Percentiles rank a stretch among this genome's conserved stretches.
Conservation (phyloP, 768 basidiomycete genomes). For the Auricularia heimuer region DNA sequence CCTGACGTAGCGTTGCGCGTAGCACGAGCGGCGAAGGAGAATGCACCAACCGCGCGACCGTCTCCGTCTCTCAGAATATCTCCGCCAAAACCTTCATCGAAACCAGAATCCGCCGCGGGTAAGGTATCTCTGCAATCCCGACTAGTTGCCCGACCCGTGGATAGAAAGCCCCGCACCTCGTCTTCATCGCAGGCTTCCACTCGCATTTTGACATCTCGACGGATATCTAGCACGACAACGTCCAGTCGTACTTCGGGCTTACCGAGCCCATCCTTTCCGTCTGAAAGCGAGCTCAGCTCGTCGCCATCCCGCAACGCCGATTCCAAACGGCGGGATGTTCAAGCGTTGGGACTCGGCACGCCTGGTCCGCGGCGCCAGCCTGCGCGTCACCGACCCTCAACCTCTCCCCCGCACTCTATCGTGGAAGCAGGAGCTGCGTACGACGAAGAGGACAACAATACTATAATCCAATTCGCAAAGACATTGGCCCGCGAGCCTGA, state of each 20-base stretch:
- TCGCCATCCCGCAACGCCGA: background rate
- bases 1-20: background rate
- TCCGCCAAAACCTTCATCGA: background rate
- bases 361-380: background rate
- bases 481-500: background rate
- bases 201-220: background rate
- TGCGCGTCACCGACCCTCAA: background rate
- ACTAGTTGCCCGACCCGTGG: background rate
- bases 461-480: background rate
- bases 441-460: background rate
- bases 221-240: background rate
- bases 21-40: background rate
- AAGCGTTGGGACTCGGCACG: background rate
- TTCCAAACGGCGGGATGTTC: background rate
- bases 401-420: background rate
- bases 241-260: background rate
- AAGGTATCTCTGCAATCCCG: background rate
- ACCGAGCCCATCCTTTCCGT: background rate
- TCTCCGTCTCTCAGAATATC: background rate
- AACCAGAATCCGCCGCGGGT: background rate
- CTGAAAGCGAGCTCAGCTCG: background rate
- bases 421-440: background rate
- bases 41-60: background rate
- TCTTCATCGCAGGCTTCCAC: background rate
- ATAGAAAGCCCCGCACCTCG: background rate